A percentile compares a stretch with the other conserved stretches of the same genome.
Evolutionary conservation across 2,329 filamentous ascomycete genomes (phyloP).

Genomic region (Nothophaeocryptopus gaeumannii): DNA sequence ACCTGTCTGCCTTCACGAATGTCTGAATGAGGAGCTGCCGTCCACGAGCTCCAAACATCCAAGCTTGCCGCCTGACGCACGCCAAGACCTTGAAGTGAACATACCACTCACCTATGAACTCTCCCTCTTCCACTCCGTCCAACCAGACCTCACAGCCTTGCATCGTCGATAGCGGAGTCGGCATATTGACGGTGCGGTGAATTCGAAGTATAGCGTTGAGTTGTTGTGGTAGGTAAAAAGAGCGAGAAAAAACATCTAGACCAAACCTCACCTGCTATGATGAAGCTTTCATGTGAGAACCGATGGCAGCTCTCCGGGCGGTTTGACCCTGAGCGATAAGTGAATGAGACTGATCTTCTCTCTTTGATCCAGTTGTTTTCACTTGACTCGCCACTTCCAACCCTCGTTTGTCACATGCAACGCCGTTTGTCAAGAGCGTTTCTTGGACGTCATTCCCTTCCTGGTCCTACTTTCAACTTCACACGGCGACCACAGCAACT

Average conservation of each 20-base stretch:
- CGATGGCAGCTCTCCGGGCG: background rate
- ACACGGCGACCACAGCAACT: no score
- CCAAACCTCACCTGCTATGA: no score
- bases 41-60: constrained; percentile 3
- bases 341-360: constrained; percentile 2
- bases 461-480: no score
- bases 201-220: background rate
- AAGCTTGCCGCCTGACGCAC: constrained; percentile 3
- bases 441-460: no score
- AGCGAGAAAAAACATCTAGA: background rate
- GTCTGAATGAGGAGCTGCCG: background rate
- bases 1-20: background rate
- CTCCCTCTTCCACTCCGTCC: background rate
- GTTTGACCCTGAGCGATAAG: background rate
- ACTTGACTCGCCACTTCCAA: no score
- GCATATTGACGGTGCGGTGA: background rate
- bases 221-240: background rate
- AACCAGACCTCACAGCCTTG: constrained; percentile 11
- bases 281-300: no score
- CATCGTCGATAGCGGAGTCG: constrained; percentile 1
- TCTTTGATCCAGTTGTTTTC: background rate
- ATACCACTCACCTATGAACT: background rate
- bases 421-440: constrained; percentile 3
- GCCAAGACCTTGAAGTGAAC: constrained; percentile 9
- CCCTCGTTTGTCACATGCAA: constrained; percentile 4